Conservation (phyloP, 108 stramenopile genomes). For the Stephanodiscus triporus region DNA sequence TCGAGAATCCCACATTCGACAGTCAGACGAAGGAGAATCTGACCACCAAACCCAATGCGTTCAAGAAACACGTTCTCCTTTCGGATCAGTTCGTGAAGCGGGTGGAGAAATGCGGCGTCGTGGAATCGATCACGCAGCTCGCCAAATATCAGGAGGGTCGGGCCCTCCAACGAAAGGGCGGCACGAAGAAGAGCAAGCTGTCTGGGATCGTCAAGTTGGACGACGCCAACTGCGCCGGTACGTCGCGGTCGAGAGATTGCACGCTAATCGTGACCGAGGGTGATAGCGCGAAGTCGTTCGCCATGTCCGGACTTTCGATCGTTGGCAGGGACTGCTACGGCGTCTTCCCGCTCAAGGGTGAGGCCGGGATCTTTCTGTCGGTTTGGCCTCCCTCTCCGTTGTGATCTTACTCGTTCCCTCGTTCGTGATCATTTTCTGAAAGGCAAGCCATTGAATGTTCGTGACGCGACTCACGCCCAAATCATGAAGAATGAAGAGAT, state of each 20-base stretch:
- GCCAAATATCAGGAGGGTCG: conserved; percentile 89
- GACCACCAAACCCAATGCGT: conserved; percentile 76
- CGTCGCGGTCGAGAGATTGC: conserved; percentile 88
- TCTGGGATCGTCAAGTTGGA: conserved; percentile 96
- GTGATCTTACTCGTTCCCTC: too few relatives aligned
- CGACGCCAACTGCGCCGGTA: conserved; percentile 96
- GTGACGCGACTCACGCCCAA: conserved; percentile 83
- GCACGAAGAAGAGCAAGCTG: conserved; percentile 92
- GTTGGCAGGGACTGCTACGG: conserved; percentile 92
- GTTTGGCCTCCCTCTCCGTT: too few relatives aligned
- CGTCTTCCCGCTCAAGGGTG: conserved; percentile 98
- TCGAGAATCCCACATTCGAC: conserved; percentile 98
- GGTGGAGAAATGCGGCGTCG: conserved; percentile 91
- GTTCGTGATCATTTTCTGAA: too few relatives aligned
- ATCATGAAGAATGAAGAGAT: conserved; percentile 97
- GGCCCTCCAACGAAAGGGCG: conserved; percentile 91
- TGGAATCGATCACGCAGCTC: conserved; percentile 85
- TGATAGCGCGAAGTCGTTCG: conserved; percentile 94
- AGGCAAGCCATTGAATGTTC: conserved; percentile 97
- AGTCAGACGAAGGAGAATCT: conserved; percentile 98
- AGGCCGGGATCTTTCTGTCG: too few relatives aligned
- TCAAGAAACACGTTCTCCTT: conserved; percentile 71
- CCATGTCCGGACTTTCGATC: conserved; percentile 91
- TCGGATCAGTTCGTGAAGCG: conserved; percentile 86
- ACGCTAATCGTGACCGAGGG: conserved; percentile 96